phyloP scores from a whole-genome alignment of 768 basidiomycete species.

The Phaffia tasmanica region DNA sequence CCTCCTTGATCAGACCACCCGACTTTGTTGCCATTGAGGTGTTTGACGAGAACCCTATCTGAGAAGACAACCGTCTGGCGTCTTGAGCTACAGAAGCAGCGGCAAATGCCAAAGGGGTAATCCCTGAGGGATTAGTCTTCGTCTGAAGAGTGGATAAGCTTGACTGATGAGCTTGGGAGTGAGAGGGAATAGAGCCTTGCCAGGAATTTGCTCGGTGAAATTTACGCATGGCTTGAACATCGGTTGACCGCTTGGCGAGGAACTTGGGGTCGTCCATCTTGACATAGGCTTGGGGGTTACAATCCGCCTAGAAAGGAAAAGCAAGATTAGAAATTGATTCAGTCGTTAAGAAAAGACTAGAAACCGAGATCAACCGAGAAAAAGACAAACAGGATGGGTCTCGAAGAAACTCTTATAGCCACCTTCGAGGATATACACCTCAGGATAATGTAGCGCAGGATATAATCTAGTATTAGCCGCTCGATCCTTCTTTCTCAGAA shows the following conservation, averaged over 20 bases:
- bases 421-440: constrained; percentile 92
- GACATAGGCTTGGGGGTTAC: constrained; percentile 72
- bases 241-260: constrained; percentile 37
- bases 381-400: constrained; percentile 43
- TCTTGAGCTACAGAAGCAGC: constrained; percentile 17
- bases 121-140: neutral
- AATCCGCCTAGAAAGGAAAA: constrained; percentile 35
- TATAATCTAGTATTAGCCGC: constrained; percentile 73
- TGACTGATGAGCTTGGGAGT: neutral
- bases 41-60: too few relatives aligned
- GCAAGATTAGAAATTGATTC: neutral
- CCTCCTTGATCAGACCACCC: constrained; percentile 15
- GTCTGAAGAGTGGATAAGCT: neutral
- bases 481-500: constrained; percentile 81
- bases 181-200: constrained; percentile 13
- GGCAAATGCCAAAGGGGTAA: constrained; percentile 15
- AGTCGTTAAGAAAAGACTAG: neutral
- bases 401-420: constrained; percentile 86
- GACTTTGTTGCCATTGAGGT: neutral
- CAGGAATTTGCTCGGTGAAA: constrained; percentile 25
- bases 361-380: neutral
- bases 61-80: too few relatives aligned
- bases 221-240: constrained; percentile 17
- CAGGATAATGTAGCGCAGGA: constrained; percentile 87
- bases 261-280: constrained; percentile 90